Conservation (phyloP, 139 green algal species). For the Astrephomene gubernaculifera region DNA sequence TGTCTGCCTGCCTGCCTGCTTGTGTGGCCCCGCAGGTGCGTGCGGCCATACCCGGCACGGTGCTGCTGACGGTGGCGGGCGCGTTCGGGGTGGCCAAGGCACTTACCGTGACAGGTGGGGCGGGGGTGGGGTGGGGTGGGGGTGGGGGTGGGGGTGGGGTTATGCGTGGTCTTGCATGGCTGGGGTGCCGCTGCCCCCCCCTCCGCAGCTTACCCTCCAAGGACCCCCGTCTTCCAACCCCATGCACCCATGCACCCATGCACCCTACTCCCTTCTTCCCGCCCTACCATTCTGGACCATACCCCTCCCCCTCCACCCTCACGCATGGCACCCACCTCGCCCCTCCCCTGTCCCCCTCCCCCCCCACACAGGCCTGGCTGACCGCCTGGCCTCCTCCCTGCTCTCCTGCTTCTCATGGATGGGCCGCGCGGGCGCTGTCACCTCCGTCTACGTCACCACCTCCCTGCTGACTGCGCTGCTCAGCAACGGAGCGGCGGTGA, state of each 20-base stretch:
- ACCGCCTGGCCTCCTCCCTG: slow-evolving; percentile 17
- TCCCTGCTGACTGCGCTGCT: slow-evolving; percentile 42
- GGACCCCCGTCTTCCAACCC: too few species aligned
- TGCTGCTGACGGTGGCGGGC: slow-evolving; percentile 38
- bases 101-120: slow-evolving; percentile 11
- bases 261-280: background rate
- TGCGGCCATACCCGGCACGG: background rate
- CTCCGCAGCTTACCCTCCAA: too few species aligned
- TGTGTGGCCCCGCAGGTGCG: slow-evolving; percentile 25
- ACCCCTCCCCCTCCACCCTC: background rate
- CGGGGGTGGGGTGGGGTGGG: background rate
- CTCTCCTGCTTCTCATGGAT: slow-evolving; percentile 28
- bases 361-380: slow-evolving; percentile 14
- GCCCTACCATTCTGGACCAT: background rate
- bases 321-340: background rate
- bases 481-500: slow-evolving; percentile 40
- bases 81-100: slow-evolving; percentile 30
- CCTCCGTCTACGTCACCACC: slow-evolving; percentile 38
- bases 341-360: background rate
- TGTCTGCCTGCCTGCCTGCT: too few species aligned
- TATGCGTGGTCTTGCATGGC: too few species aligned
- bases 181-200: too few species aligned
- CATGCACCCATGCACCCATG: background rate
- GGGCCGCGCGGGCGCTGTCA: slow-evolving; percentile 1
- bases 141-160: too few species aligned